Evolutionary conservation across 495 filamentous ascomycete species (phyloP), one percentile per base, ranked within the genome.

Genomic region (Talaromyces trachyspermus): DNA sequence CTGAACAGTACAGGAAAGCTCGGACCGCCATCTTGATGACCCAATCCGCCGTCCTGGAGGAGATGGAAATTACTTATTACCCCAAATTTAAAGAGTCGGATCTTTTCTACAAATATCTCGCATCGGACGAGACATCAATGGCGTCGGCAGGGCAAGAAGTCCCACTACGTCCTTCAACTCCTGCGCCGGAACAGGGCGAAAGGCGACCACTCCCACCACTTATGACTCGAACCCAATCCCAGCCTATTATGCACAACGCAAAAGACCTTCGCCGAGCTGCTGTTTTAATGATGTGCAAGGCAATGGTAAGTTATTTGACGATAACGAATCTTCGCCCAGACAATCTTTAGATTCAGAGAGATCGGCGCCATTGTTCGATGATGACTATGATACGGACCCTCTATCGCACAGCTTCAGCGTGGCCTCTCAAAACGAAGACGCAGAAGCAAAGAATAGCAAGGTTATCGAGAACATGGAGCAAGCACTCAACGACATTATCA

Each of bases 401-500:
- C 67, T 84, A 42, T 74, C 77, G 22, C 68, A 78, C 33, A 84
- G 80, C 32, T 52, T 83, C 14, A 69, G 65, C 14, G 70, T 63
- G 24, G 72, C 71, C 49, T 78, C 64, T n/a, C 64, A 71, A 26
- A 71, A 70, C 58, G 68, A 68, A 2, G 69, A 76, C 19, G 60
- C 56, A 19, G 64, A 68, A 38, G 57, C 61, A 25, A 68, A 59
- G 20, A 66, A 79, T 51, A 72, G 63, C 15, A 58, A 72, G 53
- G 71, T 95, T 25, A 88, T 99, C 14, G 80, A 95, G 65, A 92
- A 88, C 0, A 89, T 99, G 85, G 89, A 96, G 62, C 82, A 81
- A 43, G 92, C 92, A 38, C 70, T 99, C n/a, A 95, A 86, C 55
- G 85, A 89, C 52, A 99, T 99, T 43, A 86, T 99, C 62, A 89